Conservation (phyloP, 352 stramenopile species). For the Ophiocytium majus region DNA sequence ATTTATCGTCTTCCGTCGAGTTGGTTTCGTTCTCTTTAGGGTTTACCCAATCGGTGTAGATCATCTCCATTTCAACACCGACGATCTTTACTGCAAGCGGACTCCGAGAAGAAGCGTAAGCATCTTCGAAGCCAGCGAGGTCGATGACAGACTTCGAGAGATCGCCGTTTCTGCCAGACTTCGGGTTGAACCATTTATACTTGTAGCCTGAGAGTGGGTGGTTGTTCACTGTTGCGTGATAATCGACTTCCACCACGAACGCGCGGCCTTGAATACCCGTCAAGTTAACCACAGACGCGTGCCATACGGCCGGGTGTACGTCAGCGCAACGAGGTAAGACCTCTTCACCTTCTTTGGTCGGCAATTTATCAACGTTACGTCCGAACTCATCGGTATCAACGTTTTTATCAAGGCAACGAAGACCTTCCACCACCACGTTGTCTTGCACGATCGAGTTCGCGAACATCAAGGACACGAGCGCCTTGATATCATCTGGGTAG, state of each 20-base stretch:
- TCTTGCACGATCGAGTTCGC: conserved; percentile 1
- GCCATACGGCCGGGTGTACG: background rate
- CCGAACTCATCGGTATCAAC: background rate
- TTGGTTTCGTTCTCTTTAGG: conserved; percentile 11
- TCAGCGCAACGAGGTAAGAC: background rate
- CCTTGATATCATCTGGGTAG: conserved; percentile 2
- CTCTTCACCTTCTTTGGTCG: too few species aligned
- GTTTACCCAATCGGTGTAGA: background rate
- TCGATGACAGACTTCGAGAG: background rate
- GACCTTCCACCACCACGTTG: background rate
- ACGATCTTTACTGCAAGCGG: background rate
- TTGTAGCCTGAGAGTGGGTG: background rate
- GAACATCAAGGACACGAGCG: background rate
- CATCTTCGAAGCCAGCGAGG: background rate
- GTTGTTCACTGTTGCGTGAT: background rate
- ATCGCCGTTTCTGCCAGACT: background rate
- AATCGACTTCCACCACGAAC: background rate
- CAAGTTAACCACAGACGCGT: conserved; percentile 1
- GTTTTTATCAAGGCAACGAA: background rate
- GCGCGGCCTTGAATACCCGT: conserved; percentile 1
- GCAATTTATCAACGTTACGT: background rate
- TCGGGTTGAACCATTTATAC: conserved; percentile 6
- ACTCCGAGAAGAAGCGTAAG: background rate
- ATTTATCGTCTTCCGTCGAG: background rate
- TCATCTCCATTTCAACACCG: background rate